Evolutionary conservation across 148 eudicot genomes (phyloP).

Genomic region (Spergularia marina): DNA sequence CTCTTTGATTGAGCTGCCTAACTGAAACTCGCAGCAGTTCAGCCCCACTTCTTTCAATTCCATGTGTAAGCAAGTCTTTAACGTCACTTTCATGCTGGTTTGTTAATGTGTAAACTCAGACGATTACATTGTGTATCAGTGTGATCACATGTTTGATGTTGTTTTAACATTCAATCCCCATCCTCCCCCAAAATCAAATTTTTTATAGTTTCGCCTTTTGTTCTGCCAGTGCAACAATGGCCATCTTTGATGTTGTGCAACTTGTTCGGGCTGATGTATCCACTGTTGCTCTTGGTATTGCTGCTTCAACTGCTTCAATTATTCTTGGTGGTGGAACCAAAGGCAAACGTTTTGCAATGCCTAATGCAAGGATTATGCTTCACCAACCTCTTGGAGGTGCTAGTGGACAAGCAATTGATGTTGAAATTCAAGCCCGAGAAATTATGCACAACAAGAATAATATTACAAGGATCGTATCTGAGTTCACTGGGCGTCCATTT

Average conservation of each 20-base stretch:
- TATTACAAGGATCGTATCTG: conserved; percentile 52
- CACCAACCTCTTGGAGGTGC: conserved; percentile 91
- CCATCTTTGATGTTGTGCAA: conserved; percentile 68
- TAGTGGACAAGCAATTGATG: conserved; percentile 67
- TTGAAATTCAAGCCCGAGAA: conserved; percentile 80
- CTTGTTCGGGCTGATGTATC: conserved; percentile 86
- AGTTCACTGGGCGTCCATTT: conserved; percentile 57
- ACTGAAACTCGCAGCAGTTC: too few relatives aligned
- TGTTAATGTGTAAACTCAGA: too few relatives aligned
- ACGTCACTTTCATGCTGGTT: too few relatives aligned
- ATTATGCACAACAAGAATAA: conserved; percentile 63
- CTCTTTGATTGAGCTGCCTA: too few relatives aligned
- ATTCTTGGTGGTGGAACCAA: conserved; percentile 81
- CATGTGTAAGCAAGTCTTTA: too few relatives aligned
- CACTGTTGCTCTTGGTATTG: conserved; percentile 73
- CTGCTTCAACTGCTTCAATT: conserved; percentile 82
- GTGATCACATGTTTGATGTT: too few relatives aligned
- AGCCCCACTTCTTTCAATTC: too few relatives aligned
- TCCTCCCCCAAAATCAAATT: background rate
- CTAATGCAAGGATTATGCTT: conserved; percentile 80
- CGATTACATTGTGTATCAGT: too few relatives aligned
- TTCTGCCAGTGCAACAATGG: conserved; percentile 74
- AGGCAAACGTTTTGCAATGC: conserved; percentile 93
- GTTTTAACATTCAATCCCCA: background rate
- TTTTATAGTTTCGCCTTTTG: conserved; percentile 1